Percentiles rank a stretch among this genome's conserved stretches.
Evolutionary conservation across 345 rosid genomes (phyloP).

Genomic region (Lumnitzera littorea): DNA sequence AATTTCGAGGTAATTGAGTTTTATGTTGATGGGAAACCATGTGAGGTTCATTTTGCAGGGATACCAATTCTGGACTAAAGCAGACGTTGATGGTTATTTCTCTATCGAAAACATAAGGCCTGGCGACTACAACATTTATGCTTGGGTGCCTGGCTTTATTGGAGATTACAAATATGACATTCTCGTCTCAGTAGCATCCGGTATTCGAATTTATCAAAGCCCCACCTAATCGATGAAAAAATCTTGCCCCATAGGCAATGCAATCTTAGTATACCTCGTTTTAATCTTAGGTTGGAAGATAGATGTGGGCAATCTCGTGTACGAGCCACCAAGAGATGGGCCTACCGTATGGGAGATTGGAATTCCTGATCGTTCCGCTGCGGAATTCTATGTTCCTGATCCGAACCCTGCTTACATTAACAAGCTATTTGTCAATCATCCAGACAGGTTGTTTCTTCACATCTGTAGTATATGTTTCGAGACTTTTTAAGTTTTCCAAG

Average conservation of each 20-base stretch:
- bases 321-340: slow-evolving; percentile 58
- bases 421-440: slow-evolving; percentile 44
- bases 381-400: slow-evolving; percentile 55
- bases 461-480: neutral
- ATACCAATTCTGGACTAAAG: slow-evolving; percentile 79
- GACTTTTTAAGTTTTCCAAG: neutral
- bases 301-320: slow-evolving; percentile 30
- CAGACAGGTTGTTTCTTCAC: slow-evolving; percentile 45
- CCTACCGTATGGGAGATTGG: slow-evolving; percentile 75
- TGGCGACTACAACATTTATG: slow-evolving; percentile 61
- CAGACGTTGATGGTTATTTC: slow-evolving; percentile 57
- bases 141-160: slow-evolving; percentile 77
- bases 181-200: slow-evolving; percentile 39
- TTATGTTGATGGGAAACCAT: neutral
- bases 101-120: slow-evolving; percentile 32
- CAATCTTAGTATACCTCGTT: neutral
- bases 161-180: slow-evolving; percentile 60
- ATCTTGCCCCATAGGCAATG: neutral
- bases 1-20: neutral
- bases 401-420: slow-evolving; percentile 47
- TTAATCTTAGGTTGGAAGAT: slow-evolving; percentile 28
- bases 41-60: slow-evolving; percentile 20
- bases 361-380: slow-evolving; percentile 52
- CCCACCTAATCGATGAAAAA: neutral
- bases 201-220: slow-evolving; percentile 14